Percentiles rank a stretch among this genome's conserved stretches.
These are phyloP conservation scores for Eimeria acervulina DNA, from an alignment of 169 alveolate genomes.

Conservation along the genomic window DNA sequence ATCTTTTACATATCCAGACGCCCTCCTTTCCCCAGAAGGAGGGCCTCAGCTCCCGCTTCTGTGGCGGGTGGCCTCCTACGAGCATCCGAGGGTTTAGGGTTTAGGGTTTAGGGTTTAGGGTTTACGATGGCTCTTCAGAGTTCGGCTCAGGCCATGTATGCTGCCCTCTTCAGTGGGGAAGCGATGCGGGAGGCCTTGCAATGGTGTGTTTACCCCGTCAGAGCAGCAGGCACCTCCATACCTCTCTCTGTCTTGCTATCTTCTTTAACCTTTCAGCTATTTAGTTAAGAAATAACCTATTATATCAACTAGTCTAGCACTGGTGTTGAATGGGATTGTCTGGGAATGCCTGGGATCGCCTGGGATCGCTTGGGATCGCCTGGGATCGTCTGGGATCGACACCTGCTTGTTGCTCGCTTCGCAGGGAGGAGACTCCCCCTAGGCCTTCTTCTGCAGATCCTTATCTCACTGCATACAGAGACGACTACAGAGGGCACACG, in stretches of 20 bases:
- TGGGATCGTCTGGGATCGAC: constrained; percentile 18
- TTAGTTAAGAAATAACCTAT: too few relatives aligned
- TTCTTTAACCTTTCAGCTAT: too few relatives aligned
- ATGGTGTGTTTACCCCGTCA: neutral
- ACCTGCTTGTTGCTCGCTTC: neutral
- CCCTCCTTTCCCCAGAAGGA: neutral
- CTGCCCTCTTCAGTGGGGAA: constrained; percentile 33
- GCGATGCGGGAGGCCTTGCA: constrained; percentile 33
- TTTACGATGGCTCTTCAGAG: neutral
- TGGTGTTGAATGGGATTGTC: neutral
- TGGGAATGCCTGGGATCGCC: neutral
- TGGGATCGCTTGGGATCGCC: neutral
- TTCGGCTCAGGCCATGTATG: constrained; percentile 1
- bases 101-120: constrained; percentile 48
- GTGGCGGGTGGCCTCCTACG: neutral
- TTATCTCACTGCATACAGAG: neutral
- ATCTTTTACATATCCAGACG: too few relatives aligned
- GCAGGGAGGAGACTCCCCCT: neutral
- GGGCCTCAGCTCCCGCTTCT: neutral
- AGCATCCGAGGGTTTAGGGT: neutral
- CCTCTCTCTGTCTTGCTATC: neutral
- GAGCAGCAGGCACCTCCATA: neutral
- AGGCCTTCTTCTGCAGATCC: neutral
- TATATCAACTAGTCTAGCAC: too few relatives aligned
- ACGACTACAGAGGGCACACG: neutral